Conservation (phyloP, 345 rosid genomes). For the Syzygium oleosum region DNA sequence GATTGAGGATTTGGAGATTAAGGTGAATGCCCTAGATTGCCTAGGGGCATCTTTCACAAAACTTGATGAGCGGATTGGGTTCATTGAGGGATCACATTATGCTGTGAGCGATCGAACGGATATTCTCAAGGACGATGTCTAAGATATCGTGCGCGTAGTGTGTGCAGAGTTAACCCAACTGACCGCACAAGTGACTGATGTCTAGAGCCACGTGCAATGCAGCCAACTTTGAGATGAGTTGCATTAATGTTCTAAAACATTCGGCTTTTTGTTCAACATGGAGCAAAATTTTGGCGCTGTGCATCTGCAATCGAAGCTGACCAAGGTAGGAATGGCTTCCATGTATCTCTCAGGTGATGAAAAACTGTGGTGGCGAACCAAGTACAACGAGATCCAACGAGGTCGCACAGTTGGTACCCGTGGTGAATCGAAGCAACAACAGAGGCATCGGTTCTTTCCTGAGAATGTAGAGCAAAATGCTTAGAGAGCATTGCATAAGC, state of each 20-base stretch:
- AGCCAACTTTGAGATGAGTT: not conserved
- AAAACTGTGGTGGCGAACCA: not conserved
- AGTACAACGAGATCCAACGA: not conserved
- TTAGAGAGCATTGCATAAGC: not conserved
- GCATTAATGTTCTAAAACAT: not conserved
- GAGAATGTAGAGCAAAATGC: not conserved
- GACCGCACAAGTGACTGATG: not conserved
- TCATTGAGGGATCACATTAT: too few species aligned
- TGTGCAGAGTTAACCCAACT: not conserved
- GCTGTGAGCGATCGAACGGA: too few species aligned
- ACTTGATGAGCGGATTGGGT: too few species aligned
- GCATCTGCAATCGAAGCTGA: not conserved
- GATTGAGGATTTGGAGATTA: not conserved
- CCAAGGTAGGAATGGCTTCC: not conserved
- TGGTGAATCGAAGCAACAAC: not conserved
- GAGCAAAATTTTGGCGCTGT: not conserved
- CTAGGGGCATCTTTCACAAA: too few species aligned
- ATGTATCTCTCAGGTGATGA: not conserved
- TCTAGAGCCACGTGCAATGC: not conserved
- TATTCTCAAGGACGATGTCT: too few species aligned
- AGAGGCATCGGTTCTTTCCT: not conserved
- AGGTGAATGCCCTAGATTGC: too few species aligned
- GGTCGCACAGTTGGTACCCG: not conserved
- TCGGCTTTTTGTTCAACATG: not conserved
- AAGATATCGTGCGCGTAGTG: not conserved